Evolutionary conservation across 1,139 yeast species (phyloP), one percentile per base, ranked within the genome.

Genomic region (Yamadazyma atlantica): DNA sequence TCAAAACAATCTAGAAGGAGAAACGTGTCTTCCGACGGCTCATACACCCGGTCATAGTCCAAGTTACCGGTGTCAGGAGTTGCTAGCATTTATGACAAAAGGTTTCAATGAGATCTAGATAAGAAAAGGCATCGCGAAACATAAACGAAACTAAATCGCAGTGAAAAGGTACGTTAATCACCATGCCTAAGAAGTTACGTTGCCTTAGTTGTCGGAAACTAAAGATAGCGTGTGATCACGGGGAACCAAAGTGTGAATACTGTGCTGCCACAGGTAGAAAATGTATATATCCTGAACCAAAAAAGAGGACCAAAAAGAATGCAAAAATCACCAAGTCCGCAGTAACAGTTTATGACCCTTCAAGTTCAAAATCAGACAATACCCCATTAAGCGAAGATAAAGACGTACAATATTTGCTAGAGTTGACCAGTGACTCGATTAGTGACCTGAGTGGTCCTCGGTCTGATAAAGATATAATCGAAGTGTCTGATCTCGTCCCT

Each of bases 11-110:
- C 98, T 28, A 92, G 63, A 11, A 92, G 65, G 9, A 90, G 73
- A 53, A 84, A 92, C 11, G 95, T 78, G 64, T 92, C 98, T 51
- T 92, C 98, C 0, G 95, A 78, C 0, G 97, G 97, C 54, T 92
- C 97, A 57, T 92, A 92, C 4, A 90, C 95, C 37, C 58, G 58
- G 19, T 66, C 70, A 42, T 57, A 55, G 48, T 66, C 66, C 35
- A 69, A 43, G 28, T 55, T 46, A 12, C 46, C 47, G 18, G 66
- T 47, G n/a, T 46, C 42, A 2, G 77, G 77, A 2, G 77, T 70
- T 10, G 72, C 66, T 23, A 71, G 53, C 77, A 71, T 70, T 15
- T 4, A n/a, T 10, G 9, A n/a, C n/a, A n/a, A n/a, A n/a, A n/a
- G n/a, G n/a, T n/a, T n/a, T n/a, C n/a, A n/a, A n/a, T n/a, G n/a